phyloP scores from a whole-genome alignment of 805 yeast species.

The Nematodospora valgi region DNA sequence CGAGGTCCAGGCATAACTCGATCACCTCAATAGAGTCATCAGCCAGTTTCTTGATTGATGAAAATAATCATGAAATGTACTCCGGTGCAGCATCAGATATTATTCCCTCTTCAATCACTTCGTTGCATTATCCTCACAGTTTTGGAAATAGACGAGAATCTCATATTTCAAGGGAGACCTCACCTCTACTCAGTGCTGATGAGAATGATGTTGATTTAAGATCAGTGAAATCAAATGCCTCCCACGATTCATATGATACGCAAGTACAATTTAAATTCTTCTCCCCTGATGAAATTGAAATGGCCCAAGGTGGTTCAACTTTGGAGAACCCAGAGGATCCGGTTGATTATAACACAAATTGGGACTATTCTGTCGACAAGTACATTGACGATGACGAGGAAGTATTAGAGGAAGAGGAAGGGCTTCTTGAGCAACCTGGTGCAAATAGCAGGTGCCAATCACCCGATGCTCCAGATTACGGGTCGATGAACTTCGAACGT shows the following conservation, averaged over 20 bases:
- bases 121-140: constrained; percentile 70
- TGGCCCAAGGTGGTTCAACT: constrained; percentile 86
- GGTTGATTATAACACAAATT: constrained; percentile 70
- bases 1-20: constrained; percentile 30
- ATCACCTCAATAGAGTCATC: constrained; percentile 30
- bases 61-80: constrained; percentile 65
- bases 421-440: constrained; percentile 1
- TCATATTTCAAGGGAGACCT: constrained; percentile 25
- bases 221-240: constrained; percentile 33
- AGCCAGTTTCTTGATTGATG: constrained; percentile 39
- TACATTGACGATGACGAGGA: constrained; percentile 19
- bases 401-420: constrained; percentile 5
- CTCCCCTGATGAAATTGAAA: constrained; percentile 75
- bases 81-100: constrained; percentile 76
- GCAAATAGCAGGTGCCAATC: constrained; percentile 6
- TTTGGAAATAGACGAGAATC: constrained; percentile 26
- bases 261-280: constrained; percentile 68
- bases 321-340: constrained; percentile 53
- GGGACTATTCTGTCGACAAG: constrained; percentile 63
- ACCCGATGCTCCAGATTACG: constrained; percentile 20
- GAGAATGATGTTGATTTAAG: constrained; percentile 17
- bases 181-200: constrained; percentile 31
- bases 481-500: constrained; percentile 25
- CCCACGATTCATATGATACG: constrained; percentile 35
- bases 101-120: constrained; percentile 73